phyloP scores from a whole-genome alignment of 352 stramenopile species.

The Saprolegnia parasitica region DNA sequence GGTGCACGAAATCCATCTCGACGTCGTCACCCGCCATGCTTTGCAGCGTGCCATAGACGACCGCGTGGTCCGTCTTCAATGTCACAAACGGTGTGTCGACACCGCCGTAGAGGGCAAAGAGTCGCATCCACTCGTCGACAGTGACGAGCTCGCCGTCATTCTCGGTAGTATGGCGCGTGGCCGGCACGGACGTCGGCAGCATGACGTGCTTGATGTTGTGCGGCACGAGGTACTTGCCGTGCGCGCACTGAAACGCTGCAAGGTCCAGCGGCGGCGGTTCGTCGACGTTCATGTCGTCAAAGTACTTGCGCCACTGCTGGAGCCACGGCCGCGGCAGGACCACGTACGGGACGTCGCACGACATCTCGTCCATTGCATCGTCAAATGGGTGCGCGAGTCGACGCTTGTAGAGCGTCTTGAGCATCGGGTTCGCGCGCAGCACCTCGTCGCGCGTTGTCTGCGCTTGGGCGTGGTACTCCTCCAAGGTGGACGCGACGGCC shows the following conservation, averaged over 20 bases:
- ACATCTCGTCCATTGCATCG: slow-evolving; percentile 34
- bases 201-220: slow-evolving; percentile 48
- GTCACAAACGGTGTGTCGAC: slow-evolving; percentile 4
- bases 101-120: slow-evolving; percentile 3
- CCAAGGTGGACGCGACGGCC: slow-evolving; percentile 46
- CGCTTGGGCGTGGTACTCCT: slow-evolving; percentile 46
- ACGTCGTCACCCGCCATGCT: slow-evolving; percentile 33
- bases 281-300: slow-evolving; percentile 56
- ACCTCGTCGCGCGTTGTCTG: slow-evolving; percentile 54
- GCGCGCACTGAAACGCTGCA: slow-evolving; percentile 42
- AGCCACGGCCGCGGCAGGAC: slow-evolving; percentile 58
- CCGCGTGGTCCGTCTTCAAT: slow-evolving; percentile 47
- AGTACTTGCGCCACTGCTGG: slow-evolving; percentile 58
- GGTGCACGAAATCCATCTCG: slow-evolving; percentile 24
- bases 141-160: slow-evolving; percentile 11
- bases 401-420: slow-evolving; percentile 53
- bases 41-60: slow-evolving; percentile 35
- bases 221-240: slow-evolving; percentile 37
- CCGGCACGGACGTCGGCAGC: slow-evolving; percentile 42
- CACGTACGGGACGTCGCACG: slow-evolving; percentile 44
- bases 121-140: slow-evolving; percentile 7
- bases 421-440: slow-evolving; percentile 38
- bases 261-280: slow-evolving; percentile 36
- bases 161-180: background rate
- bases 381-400: slow-evolving; percentile 32